Evolutionary conservation across 257 asterid genomes (phyloP).

Genomic region (Capsicum pubescens): DNA sequence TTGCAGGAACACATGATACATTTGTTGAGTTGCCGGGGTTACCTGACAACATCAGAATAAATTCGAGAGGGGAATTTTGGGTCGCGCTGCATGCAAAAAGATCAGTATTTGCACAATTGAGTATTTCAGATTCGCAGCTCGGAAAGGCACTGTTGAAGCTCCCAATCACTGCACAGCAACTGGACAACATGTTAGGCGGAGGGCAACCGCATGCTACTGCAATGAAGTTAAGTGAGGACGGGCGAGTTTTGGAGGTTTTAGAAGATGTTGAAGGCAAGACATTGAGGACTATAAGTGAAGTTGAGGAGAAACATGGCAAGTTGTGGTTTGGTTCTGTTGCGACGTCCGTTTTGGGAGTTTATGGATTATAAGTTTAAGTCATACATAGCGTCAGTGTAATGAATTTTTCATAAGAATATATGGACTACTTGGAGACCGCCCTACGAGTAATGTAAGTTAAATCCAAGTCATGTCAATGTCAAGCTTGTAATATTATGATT

Average conservation of each 20-base stretch:
- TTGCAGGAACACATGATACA: conserved; percentile 46
- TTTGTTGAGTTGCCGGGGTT: conserved; percentile 60
- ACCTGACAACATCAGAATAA: conserved; percentile 70
- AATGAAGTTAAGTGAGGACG: conserved; percentile 59
- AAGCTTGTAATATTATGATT: not conserved
- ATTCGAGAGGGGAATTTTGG: conserved; percentile 64
- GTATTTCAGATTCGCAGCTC: conserved; percentile 39
- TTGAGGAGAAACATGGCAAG: conserved; percentile 65
- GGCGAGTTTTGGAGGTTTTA: conserved; percentile 53
- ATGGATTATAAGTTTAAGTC: conserved; percentile 28
- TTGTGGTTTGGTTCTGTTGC: conserved; percentile 65
- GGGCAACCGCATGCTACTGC: conserved; percentile 67
- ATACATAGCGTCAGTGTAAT: not conserved
- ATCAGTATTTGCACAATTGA: conserved; percentile 40
- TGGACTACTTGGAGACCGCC: not conserved
- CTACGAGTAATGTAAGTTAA: not conserved
- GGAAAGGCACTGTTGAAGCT: conserved; percentile 50
- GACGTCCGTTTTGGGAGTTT: conserved; percentile 54
- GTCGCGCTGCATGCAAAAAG: conserved; percentile 62
- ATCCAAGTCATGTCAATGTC: not conserved
- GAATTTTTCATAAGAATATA: not conserved
- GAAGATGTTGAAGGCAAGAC: conserved; percentile 65
- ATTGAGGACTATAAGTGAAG: conserved; percentile 63
- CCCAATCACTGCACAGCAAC: conserved; percentile 49
- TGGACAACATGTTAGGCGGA: conserved; percentile 58